Percentiles rank a stretch among this genome's conserved stretches.
Conservation (phyloP, 2,329 filamentous ascomycete genomes). For the Paraphaeosphaeria minitans region DNA sequence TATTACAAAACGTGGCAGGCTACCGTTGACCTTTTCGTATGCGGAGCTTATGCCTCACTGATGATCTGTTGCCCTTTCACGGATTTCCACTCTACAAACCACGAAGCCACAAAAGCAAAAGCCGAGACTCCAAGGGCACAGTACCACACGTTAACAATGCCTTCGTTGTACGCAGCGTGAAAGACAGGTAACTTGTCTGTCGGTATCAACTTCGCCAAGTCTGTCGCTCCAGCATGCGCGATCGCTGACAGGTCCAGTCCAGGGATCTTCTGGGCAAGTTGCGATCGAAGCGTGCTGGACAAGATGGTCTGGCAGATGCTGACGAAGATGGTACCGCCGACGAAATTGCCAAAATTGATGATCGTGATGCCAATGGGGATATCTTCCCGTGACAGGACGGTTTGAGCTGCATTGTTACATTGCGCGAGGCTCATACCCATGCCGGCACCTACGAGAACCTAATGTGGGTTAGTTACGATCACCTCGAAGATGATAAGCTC, state of each 20-base stretch:
- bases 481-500: neutral
- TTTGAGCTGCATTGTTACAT: neutral
- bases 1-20: too few species aligned
- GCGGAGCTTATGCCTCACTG: neutral
- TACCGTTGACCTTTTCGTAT: too few species aligned
- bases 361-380: neutral
- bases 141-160: neutral
- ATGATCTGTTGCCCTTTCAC: neutral
- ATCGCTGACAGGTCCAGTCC: neutral
- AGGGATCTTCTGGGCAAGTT: neutral
- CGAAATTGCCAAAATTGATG: neutral
- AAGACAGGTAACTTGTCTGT: neutral
- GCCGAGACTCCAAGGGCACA: neutral
- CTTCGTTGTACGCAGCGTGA: neutral
- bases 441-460: neutral
- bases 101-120: neutral
- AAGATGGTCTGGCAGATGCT: neutral
- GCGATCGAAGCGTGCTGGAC: neutral
- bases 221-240: neutral
- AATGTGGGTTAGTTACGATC: neutral
- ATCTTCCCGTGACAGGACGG: neutral
- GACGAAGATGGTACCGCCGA: neutral
- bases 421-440: neutral
- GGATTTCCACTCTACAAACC: neutral
- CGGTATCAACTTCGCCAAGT: neutral